Evolutionary conservation across 805 yeast species (phyloP).

Genomic region (Candida ascalaphidarum): DNA sequence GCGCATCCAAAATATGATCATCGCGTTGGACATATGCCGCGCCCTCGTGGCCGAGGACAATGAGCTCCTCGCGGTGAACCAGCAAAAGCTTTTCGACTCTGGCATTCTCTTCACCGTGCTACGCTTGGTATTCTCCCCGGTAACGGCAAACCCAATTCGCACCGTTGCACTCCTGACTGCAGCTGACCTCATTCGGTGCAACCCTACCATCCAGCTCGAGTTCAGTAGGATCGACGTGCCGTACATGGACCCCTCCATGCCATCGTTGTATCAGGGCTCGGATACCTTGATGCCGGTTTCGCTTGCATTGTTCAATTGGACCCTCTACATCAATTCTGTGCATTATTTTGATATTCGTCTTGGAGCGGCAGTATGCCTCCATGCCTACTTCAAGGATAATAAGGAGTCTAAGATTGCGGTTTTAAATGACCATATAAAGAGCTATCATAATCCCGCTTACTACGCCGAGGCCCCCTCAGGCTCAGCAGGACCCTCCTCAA

Average conservation of each 20-base stretch:
- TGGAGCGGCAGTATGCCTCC: constrained; percentile 59
- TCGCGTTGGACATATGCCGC: constrained; percentile 64
- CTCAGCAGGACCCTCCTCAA: constrained; percentile 1
- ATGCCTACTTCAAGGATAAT: constrained; percentile 62
- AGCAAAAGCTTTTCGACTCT: constrained; percentile 47
- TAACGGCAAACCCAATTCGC: constrained; percentile 59
- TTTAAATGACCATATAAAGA: constrained; percentile 54
- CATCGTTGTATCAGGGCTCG: constrained; percentile 29
- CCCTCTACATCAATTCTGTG: constrained; percentile 67
- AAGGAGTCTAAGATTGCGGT: constrained; percentile 53
- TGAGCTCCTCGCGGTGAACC: constrained; percentile 54
- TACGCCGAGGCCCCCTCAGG: constrained; percentile 7
- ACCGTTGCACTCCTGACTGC: constrained; percentile 63
- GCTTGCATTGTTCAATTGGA: constrained; percentile 75
- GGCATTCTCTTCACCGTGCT: constrained; percentile 61
- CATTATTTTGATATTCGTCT: constrained; percentile 78
- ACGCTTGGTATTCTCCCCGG: constrained; percentile 59
- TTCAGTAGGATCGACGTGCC: constrained; percentile 88
- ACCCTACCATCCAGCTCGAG: constrained; percentile 56
- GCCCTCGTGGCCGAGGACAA: constrained; percentile 66
- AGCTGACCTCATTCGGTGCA: constrained; percentile 67
- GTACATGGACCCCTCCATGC: constrained; percentile 67
- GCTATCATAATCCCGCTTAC: constrained; percentile 19
- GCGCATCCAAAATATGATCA: constrained; percentile 54
- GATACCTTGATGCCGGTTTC: constrained; percentile 53